These are phyloP conservation scores for Conidiobolus coronatus DNA, from an alignment of 371 early-diverging fungal genomes.

Conservation along the genomic window DNA sequence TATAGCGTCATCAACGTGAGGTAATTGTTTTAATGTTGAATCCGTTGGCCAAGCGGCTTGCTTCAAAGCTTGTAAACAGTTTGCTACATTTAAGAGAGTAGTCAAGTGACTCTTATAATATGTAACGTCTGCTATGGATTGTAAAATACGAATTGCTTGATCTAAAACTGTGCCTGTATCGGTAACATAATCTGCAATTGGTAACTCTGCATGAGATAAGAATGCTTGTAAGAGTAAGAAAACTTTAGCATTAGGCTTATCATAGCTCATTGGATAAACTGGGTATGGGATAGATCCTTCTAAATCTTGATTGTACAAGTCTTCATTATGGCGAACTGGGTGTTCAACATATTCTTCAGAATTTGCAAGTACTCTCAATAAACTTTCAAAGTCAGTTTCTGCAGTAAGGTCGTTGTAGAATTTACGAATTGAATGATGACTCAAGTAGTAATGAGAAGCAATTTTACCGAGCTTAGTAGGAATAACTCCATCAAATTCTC, in stretches of 20 bases:
- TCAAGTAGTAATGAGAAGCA: constrained; percentile 89
- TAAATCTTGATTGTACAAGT: constrained; percentile 40
- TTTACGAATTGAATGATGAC: constrained; percentile 79
- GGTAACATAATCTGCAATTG: constrained; percentile 72
- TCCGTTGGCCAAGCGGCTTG: constrained; percentile 94
- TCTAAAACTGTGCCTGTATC: constrained; percentile 56
- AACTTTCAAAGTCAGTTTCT: constrained; percentile 77
- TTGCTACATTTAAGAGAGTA: constrained; percentile 83
- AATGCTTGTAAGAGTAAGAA: constrained; percentile 84
- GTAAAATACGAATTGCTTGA: constrained; percentile 57
- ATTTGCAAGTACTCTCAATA: constrained; percentile 78
- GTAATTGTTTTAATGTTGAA: constrained; percentile 77
- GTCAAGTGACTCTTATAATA: constrained; percentile 77
- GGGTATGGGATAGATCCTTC: constrained; percentile 64
- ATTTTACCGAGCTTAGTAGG: constrained; percentile 92
- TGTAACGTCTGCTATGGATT: constrained; percentile 89
- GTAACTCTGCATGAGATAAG: constrained; percentile 70
- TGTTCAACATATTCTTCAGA: constrained; percentile 79
- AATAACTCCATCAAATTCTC: constrained; percentile 56
- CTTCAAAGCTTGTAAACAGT: constrained; percentile 85
- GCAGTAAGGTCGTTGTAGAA: constrained; percentile 52
- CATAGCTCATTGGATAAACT: constrained; percentile 30
- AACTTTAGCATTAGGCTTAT: constrained; percentile 62
- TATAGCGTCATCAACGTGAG: constrained; percentile 51
- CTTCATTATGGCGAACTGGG: constrained; percentile 87